Base-by-base conservation (phyloP, 495 filamentous ascomycete species). In the Sabuloglossum arenarium region DNA sequence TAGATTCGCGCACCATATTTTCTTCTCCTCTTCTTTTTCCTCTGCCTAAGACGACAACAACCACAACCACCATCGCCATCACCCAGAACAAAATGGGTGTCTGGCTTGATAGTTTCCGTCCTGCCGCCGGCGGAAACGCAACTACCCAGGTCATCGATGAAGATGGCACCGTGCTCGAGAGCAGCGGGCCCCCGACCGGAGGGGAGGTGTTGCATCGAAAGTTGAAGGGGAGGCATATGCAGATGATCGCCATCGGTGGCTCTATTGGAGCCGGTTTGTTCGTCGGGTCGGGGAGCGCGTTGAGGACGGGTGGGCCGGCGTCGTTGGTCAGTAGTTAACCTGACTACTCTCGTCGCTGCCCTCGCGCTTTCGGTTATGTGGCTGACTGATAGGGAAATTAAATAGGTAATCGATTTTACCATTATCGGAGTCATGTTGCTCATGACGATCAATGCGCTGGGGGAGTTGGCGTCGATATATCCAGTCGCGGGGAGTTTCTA, bases 161-260 rank as follows among this genome's bases (percentile, higher is more conserved):
- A n/a, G n/a, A n/a, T n/a, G n/a, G n/a, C n/a, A n/a, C n/a, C n/a
- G n/a, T n/a, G n/a, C n/a, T n/a, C n/a, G n/a, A n/a, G n/a, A n/a
- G n/a, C n/a, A n/a, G n/a, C n/a, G n/a, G n/a, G n/a, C 37, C 37
- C n/a, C 37, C 37, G 12, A 43, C 37, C 37, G 37, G 37, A 55
- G 63, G n/a, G n/a, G n/a, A n/a, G n/a, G n/a, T n/a, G 56, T 59
- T 88, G 19, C 80, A 79, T 52, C 76, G 80, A 37, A 75, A 75
- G 5, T 67, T 87, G 49, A 76, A 79, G 58, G 73, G 81, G 1
- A 73, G 80, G 30, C 82, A 86, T 56, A 77, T 86, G 59, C 80
- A 80, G 60, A 79, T 88, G 78, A 89, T 93, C 74, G 86, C 86
- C 3, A 86, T 93, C 61, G 86, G 86, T 28, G 84, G 84, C 49